These are phyloP conservation scores for Lachnellula hyalina DNA, from an alignment of 2,329 filamentous ascomycete genomes.

Conservation along the genomic window DNA sequence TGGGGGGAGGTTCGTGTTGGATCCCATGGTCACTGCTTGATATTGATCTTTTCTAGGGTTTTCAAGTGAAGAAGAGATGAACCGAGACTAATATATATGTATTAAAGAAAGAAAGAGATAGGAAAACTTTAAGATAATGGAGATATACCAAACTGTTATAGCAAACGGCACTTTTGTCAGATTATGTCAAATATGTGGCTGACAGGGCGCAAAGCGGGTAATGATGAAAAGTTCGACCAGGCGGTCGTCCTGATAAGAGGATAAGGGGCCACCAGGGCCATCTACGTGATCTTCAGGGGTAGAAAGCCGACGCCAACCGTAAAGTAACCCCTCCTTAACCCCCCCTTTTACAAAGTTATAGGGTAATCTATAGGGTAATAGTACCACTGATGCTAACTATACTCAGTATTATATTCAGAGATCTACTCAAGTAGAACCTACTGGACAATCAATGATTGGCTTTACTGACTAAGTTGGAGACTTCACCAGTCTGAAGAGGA, in stretches of 20 bases:
- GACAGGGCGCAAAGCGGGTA: no score
- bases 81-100: neutral
- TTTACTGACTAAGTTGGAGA: no score
- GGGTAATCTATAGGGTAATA: slow-evolving; percentile 8
- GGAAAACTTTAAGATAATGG: neutral
- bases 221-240: no score
- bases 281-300: neutral
- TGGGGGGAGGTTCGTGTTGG: slow-evolving; percentile 5
- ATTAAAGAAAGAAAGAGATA: neutral
- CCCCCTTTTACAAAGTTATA: neutral
- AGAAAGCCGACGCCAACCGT: neutral
- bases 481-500: no score
- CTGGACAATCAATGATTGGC: no score
- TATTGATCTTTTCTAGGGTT: neutral
- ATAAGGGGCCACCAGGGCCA: neutral
- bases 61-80: neutral
- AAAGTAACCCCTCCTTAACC: neutral
- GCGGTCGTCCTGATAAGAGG: neutral
- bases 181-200: no score
- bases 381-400: no score
- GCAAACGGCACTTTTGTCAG: no score
- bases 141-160: no score
- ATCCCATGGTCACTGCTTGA: slow-evolving; percentile 13
- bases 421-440: no score
- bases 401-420: no score